phyloP scores from a whole-genome alignment of 345 rosid genomes.

The Psidium guajava region DNA sequence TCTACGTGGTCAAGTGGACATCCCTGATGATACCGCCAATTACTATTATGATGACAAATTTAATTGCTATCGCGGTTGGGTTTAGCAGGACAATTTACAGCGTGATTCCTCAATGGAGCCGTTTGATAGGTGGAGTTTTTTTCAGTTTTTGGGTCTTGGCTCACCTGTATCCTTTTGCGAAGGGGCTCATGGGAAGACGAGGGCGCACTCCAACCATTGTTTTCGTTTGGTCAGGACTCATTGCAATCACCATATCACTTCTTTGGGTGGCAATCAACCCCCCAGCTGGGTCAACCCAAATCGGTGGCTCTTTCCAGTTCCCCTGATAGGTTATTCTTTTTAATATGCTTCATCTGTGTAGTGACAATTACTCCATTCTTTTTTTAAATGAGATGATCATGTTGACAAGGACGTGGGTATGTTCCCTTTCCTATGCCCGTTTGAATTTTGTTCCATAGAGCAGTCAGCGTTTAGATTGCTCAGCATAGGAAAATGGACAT shows the following conservation, averaged over 20 bases:
- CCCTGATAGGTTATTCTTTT: conserved; percentile 44
- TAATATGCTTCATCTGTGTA: conserved; percentile 6
- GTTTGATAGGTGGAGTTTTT: conserved; percentile 83
- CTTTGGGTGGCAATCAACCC: conserved; percentile 98
- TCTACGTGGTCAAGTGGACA: conserved; percentile 76
- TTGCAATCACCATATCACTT: conserved; percentile 87
- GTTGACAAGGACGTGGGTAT: conserved; percentile 7
- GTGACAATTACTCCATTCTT: background rate
- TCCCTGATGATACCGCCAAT: conserved; percentile 90
- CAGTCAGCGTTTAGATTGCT: background rate
- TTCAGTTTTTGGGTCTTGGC: conserved; percentile 99
- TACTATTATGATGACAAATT: conserved; percentile 81
- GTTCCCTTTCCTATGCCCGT: conserved; percentile 1
- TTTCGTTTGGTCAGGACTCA: conserved; percentile 93
- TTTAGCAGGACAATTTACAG: conserved; percentile 90
- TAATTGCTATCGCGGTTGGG: conserved; percentile 89
- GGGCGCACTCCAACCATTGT: conserved; percentile 97
- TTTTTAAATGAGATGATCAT: background rate
- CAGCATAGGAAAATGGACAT: background rate
- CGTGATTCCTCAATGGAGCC: conserved; percentile 77
- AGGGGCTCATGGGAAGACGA: conserved; percentile 96
- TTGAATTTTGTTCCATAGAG: background rate
- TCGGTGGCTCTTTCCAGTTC: conserved; percentile 90
- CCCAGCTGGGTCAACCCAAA: conserved; percentile 54
- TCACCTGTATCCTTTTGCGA: conserved; percentile 95